Conservation (phyloP, 192 early-diverging fungal species). For the Neocallimastix lanati region DNA sequence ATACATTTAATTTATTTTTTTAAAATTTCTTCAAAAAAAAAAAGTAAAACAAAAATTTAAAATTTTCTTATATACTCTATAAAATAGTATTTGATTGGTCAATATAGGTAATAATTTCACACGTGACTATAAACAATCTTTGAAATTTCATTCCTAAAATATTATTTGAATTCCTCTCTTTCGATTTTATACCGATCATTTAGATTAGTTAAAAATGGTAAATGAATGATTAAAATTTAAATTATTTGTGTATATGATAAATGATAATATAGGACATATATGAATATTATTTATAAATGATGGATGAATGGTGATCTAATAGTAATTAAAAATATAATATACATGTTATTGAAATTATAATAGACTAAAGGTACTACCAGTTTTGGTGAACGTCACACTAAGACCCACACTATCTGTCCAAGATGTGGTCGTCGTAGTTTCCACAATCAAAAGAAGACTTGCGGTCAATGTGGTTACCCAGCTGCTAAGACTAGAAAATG, state of each 20-base stretch:
- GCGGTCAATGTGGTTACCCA: conserved; percentile 96
- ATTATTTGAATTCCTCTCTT: neutral
- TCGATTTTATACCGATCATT: neutral
- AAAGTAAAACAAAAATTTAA: too few species aligned
- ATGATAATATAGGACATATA: too few species aligned
- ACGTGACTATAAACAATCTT: neutral
- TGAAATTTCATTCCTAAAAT: neutral
- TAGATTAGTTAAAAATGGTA: neutral
- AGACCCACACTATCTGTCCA: conserved; percentile 96
- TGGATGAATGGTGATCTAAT: too few species aligned
- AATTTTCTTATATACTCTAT: too few species aligned
- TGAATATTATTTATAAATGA: too few species aligned
- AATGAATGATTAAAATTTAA: too few species aligned
- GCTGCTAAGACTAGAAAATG: conserved; percentile 91
- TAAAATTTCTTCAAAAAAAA: too few species aligned
- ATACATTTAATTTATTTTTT: too few species aligned
- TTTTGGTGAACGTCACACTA: conserved; percentile 99
- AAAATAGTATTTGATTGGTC: neutral
- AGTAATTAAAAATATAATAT: too few species aligned
- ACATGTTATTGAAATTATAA: too few species aligned
- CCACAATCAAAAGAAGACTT: conserved; percentile 99
- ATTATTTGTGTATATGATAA: too few species aligned
- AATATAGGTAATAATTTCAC: neutral
- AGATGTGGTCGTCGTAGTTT: conserved; percentile 92
- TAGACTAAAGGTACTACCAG: conserved; percentile 96